Conservation (phyloP, 2,329 filamentous ascomycete species). For the Sordariomycetes sp. region DNA sequence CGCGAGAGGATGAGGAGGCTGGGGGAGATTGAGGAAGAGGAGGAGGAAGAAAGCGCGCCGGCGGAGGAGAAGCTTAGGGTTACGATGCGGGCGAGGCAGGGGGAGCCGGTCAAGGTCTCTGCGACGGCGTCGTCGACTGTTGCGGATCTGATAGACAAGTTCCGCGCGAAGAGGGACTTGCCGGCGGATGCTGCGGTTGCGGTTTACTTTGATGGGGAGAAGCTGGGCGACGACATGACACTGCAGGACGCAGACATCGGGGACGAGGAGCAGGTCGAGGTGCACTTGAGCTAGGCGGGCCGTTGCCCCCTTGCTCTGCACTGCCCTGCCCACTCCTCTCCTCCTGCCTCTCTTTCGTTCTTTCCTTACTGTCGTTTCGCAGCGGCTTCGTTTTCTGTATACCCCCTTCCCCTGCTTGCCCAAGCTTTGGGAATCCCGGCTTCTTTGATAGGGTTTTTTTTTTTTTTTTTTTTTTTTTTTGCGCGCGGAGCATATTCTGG, state of each 20-base stretch:
- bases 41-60: conserved; percentile 8
- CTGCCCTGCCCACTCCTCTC: neutral
- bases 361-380: neutral
- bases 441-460: neutral
- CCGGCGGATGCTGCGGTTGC: conserved; percentile 37
- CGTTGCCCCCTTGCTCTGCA: neutral
- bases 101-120: conserved; percentile 35
- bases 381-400: neutral
- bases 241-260: conserved; percentile 58
- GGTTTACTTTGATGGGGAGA: conserved; percentile 65
- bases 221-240: conserved; percentile 43
- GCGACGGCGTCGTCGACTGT: conserved; percentile 43
- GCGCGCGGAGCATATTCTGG: neutral
- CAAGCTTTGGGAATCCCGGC: neutral
- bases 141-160: conserved; percentile 47
- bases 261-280: conserved; percentile 65
- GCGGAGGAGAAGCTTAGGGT: conserved; percentile 29
- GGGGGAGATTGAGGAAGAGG: conserved; percentile 23
- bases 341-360: too few species aligned
- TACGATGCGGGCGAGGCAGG: conserved; percentile 37
- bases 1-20: conserved; percentile 26
- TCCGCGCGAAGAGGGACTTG: conserved; percentile 40
- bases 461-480: neutral
- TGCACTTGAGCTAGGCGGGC: conserved; percentile 37
- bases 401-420: neutral